Evolutionary conservation across 1,284 basidiomycete species (phyloP), one percentile per base, ranked within the genome.

Genomic region (Entoloma clypeatum): DNA sequence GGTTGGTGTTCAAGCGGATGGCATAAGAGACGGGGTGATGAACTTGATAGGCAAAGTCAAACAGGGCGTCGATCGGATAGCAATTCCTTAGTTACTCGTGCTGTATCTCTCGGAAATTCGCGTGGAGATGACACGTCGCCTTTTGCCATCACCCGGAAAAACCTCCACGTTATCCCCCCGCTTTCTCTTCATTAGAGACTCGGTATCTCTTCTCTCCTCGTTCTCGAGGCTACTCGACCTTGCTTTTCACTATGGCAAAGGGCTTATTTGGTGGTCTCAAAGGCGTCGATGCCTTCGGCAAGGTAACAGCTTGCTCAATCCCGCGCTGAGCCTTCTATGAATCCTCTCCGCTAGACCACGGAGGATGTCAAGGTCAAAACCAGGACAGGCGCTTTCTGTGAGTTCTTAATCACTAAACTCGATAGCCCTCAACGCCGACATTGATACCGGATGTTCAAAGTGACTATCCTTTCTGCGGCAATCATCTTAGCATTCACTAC

Each of bases 291-390:
- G 95, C 94, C 64, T 99, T 99, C 72, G 94, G 93, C 51, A 98
- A 97, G 83, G 94, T 93, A 58, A 39, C 26, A 40, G 39, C 37
- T 46, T 42, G 25, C 39, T 18, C 29, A 29, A 36, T 21, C 16
- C 17, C 25, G 13, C 18, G 9, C 19, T 16, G 14, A 28, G 35
- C 34, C 33, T 44, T 37, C 36, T 22, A 13, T 21, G 36, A 51
- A 40, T 44, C 38, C 24, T 28, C 25, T 48, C 3, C 41, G 44
- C 23, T 41, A 51, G 94, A 97, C 93, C 25, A 91, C 90, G 67
- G 93, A 97, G 60, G 93, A 97, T 75, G 93, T 97, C 50, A 96
- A 96, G 71, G 89, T 97, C 69, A 92, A 92, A 73, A 97, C 94
- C 28, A 79, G 89, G 50, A 93, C 90, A 27, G 92, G 92, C 53